Evolutionary conservation across 352 stramenopile genomes (phyloP), one percentile per base, ranked within the genome.

Genomic region (Pythium grandisporangium): DNA sequence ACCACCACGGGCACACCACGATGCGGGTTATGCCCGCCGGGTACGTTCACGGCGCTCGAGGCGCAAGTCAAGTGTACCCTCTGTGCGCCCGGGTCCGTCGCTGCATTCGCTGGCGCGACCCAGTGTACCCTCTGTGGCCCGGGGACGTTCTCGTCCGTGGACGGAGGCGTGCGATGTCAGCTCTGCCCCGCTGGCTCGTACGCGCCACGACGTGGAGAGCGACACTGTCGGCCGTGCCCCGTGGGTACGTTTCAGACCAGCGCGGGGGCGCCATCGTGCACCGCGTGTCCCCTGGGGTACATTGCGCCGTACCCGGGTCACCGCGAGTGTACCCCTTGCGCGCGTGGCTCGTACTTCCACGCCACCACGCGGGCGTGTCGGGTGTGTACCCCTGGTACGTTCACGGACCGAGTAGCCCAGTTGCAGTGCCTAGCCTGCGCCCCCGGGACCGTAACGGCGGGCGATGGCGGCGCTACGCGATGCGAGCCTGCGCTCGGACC

Each of bases 181-280:
- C 8, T 37, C 16, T 53, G 44, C 25, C 54, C 50, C 24, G 33
- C 30, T 32, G 69, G 69, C 12, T 66, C 63, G 2, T 74, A 63
- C 46, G 45, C 43, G 8, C 47, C 50, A 16, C 37, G 42, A 26
- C 19, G 65, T 38, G 70, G 65, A 21, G 66, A 78, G 37, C 51
- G 63, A 12, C 36, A 62, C 32, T 86, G 72, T 44, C 46, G 76
- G 7, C 34, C 63, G 30, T 83, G 70, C 30, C 56, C 72, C 4
- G 50, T 55, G 14, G 59, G 35, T 2, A 58, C 52, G 1, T 82
- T 58, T 36, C 71, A 82, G 61, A 45, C 61, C 20, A 35, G 30
- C 6, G 25, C 33, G 37, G 66, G 63, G 7, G 53, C 49, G 0
- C 56, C 42, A 0, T 12, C 25, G 10, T 84, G 68, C 37, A 57